phyloP scores from a whole-genome alignment of 2,329 filamentous ascomycete species.

The Mollisiaceae sp. region DNA sequence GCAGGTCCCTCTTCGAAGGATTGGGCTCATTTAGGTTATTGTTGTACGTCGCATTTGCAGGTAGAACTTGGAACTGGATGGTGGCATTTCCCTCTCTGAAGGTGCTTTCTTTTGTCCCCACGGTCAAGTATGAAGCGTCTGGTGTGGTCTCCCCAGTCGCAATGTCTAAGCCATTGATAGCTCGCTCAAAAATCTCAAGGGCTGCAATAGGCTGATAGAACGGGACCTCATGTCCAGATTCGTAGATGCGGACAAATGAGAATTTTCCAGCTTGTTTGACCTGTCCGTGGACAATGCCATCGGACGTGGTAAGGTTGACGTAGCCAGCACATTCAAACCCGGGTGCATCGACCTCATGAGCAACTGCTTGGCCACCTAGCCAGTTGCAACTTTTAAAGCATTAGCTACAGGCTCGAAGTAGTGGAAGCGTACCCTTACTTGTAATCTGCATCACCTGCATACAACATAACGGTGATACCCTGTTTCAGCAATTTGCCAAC shows the following conservation, averaged over 20 bases:
- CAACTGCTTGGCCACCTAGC: conserved; percentile 73
- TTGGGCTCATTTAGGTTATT: conserved; percentile 49
- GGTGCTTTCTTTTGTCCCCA: conserved; percentile 33
- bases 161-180: conserved; percentile 54
- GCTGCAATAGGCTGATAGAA: conserved; percentile 58
- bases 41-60: conserved; percentile 54
- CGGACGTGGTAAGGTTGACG: conserved; percentile 69
- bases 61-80: conserved; percentile 50
- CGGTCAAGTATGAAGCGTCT: conserved; percentile 36
- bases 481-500: conserved; percentile 64
- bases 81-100: conserved; percentile 42
- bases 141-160: conserved; percentile 56
- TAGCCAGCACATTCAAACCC: conserved; percentile 68
- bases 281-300: conserved; percentile 66
- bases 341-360: conserved; percentile 58
- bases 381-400: conserved; percentile 62
- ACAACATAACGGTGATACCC: conserved; percentile 71
- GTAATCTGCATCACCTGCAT: conserved; percentile 57
- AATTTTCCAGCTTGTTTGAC: conserved; percentile 78
- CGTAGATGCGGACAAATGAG: conserved; percentile 67
- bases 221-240: conserved; percentile 62
- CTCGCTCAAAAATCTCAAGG: conserved; percentile 57
- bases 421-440: conserved; percentile 51
- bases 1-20: conserved; percentile 11
- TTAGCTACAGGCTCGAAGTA: background rate